Conservation (phyloP, 164 flowering plant species). For the Santalum album region DNA sequence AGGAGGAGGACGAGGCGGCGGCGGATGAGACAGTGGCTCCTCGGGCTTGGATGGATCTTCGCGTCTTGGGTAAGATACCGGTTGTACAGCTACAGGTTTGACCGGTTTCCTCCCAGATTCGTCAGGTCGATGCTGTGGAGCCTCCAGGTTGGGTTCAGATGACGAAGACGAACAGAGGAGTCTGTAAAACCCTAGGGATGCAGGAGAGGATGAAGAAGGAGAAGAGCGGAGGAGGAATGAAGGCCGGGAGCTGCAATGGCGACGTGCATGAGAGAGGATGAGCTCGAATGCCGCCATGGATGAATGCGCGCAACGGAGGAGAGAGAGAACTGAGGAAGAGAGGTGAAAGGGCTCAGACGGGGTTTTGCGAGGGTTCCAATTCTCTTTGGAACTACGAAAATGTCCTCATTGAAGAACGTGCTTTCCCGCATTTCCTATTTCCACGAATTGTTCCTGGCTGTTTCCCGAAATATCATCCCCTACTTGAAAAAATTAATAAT, state of each 20-base stretch:
- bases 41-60: constrained; percentile 17
- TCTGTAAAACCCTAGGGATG: constrained; percentile 12
- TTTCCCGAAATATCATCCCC: too few species aligned
- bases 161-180: constrained; percentile 16
- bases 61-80: constrained; percentile 66
- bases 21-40: constrained; percentile 8
- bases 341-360: not conserved
- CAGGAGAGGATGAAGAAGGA: constrained; percentile 9
- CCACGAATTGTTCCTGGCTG: too few species aligned
- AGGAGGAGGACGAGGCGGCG: constrained; percentile 5
- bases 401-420: too few species aligned
- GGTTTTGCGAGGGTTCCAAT: not conserved
- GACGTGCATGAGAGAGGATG: not conserved
- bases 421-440: too few species aligned
- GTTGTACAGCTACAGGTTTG: constrained; percentile 23
- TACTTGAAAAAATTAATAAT: too few species aligned
- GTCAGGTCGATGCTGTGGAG: constrained; percentile 5
- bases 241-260: constrained; percentile 13
- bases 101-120: too few species aligned
- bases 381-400: too few species aligned
- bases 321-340: not conserved
- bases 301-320: not conserved
- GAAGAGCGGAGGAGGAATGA: constrained; percentile 11
- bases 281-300: not conserved
- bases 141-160: not conserved